These are phyloP conservation scores for Incumbomyces delicatus DNA, from an alignment of 2,329 filamentous ascomycete species.

Conservation along the genomic window DNA sequence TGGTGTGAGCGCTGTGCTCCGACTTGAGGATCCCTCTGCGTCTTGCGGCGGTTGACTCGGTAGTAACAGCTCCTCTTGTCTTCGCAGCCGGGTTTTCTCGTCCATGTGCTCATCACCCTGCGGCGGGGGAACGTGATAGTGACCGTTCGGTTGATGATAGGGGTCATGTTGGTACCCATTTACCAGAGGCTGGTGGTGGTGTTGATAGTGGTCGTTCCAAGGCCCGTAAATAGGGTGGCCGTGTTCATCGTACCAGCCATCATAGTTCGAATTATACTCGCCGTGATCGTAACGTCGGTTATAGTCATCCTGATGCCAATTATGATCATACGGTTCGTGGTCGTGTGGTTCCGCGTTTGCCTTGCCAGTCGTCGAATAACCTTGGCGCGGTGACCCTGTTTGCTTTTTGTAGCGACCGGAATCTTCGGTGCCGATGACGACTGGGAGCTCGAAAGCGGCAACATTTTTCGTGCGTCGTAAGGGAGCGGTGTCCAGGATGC, in stretches of 20 bases:
- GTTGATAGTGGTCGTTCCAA: conserved; percentile 3
- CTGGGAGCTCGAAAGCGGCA: conserved; percentile 75
- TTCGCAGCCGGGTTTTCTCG: conserved; percentile 72
- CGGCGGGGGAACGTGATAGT: conserved; percentile 29
- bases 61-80: conserved; percentile 67
- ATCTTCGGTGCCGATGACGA: conserved; percentile 78
- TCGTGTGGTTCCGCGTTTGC: background rate
- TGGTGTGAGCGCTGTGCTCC: conserved; percentile 26
- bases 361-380: conserved; percentile 4
- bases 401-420: conserved; percentile 41
- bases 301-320: conserved; percentile 9
- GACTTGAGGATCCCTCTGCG: conserved; percentile 38
- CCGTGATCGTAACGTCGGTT: background rate
- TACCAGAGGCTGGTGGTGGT: background rate
- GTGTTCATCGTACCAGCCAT: conserved; percentile 18
- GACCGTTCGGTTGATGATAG: background rate
- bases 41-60: conserved; percentile 63
- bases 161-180: background rate
- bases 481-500: conserved; percentile 77
- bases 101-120: conserved; percentile 54
- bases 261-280: conserved; percentile 8
- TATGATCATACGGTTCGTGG: conserved; percentile 4
- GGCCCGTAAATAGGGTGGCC: conserved; percentile 14
- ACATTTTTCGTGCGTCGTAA: conserved; percentile 84
- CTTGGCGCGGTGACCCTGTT: background rate